phyloP scores from a whole-genome alignment of 768 basidiomycete species.

The Calocybe gangraenosa region DNA sequence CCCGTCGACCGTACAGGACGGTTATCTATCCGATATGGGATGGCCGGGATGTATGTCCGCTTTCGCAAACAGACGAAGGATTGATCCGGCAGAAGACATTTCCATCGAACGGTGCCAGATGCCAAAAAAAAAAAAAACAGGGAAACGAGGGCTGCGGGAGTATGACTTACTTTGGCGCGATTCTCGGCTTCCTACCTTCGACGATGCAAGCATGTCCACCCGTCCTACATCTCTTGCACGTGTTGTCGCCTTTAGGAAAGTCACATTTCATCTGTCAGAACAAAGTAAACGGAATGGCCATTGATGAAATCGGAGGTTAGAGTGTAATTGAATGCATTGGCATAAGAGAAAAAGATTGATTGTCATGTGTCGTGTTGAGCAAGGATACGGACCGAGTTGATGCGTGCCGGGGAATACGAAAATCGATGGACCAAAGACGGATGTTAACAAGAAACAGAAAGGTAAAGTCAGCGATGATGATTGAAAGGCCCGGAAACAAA shows the following conservation, averaged over 20 bases:
- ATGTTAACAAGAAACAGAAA: conserved; percentile 14
- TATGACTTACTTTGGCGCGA: conserved; percentile 73
- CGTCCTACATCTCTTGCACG: conserved; percentile 74
- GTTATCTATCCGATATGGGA: conserved; percentile 11
- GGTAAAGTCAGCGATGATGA: conserved; percentile 9
- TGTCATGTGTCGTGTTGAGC: conserved; percentile 1
- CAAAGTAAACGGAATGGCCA: neutral
- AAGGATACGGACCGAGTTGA: neutral
- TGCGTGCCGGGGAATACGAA: conserved; percentile 10
- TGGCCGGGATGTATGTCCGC: conserved; percentile 7
- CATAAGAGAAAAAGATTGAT: conserved; percentile 1
- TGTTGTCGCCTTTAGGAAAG: conserved; percentile 66
- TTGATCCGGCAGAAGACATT: conserved; percentile 12
- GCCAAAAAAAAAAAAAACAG: conserved; percentile 19
- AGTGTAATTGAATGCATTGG: neutral
- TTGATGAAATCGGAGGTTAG: neutral
- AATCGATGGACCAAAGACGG: conserved; percentile 12
- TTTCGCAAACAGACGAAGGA: conserved; percentile 9
- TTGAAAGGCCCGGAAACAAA: conserved; percentile 7
- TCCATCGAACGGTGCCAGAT: conserved; percentile 9
- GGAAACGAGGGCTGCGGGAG: conserved; percentile 9
- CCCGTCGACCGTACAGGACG: conserved; percentile 7
- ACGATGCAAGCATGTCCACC: conserved; percentile 78
- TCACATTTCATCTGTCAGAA: conserved; percentile 78
- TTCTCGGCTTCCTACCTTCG: conserved; percentile 76